A percentile compares a stretch with the other conserved stretches of the same genome.
phyloP scores from a whole-genome alignment of 148 eudicot genomes.

The Chenopodium album region DNA sequence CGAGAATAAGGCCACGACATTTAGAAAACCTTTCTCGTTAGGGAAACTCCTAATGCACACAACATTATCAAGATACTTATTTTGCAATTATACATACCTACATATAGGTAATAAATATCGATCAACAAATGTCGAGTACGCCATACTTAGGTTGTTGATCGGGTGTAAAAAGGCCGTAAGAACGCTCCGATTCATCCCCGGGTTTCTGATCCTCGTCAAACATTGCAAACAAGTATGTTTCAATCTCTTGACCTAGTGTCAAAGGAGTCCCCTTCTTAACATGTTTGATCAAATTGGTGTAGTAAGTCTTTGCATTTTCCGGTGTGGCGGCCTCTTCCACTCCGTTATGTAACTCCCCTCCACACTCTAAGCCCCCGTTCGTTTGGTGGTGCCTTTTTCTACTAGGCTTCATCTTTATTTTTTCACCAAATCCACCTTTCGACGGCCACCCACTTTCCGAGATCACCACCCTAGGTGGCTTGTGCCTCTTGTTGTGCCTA shows the following conservation, averaged over 20 bases:
- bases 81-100: too few relatives aligned
- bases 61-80: too few relatives aligned
- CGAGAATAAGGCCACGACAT: too few relatives aligned
- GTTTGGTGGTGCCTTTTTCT: not conserved
- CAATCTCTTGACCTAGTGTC: conserved; percentile 31
- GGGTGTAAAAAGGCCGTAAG: conserved; percentile 35
- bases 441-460: not conserved
- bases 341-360: conserved; percentile 27
- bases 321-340: not conserved
- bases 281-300: conserved; percentile 31
- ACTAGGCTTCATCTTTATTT: not conserved
- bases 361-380: not conserved
- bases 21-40: too few relatives aligned
- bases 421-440: not conserved
- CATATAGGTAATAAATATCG: not conserved
- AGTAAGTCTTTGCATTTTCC: conserved; percentile 34
- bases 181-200: conserved; percentile 17
- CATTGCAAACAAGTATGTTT: conserved; percentile 31
- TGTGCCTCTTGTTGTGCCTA: not conserved
- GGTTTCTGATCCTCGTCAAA: conserved; percentile 36
- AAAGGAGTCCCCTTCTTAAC: conserved; percentile 35
- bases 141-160: conserved; percentile 29
- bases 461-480: not conserved
- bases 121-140: conserved; percentile 10
- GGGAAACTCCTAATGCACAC: too few relatives aligned